Base-by-base conservation (phyloP, 352 stramenopile species). In the Phytophthora meadii region DNA sequence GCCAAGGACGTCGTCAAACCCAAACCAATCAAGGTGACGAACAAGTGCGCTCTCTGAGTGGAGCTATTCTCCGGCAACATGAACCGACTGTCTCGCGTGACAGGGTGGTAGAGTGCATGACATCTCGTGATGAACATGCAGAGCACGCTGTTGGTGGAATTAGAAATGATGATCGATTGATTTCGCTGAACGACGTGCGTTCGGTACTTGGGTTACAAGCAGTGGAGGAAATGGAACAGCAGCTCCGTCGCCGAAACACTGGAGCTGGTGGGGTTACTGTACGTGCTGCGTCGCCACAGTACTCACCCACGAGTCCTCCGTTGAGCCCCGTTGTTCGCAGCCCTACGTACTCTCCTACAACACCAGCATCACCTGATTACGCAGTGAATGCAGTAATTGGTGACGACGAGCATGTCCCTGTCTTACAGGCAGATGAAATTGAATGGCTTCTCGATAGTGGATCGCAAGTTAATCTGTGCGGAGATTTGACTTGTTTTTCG, bases 391-490 rank as follows among this genome's bases (percentile, higher is more conserved):
- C 44, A n/a, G 36, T 48, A 3, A 28, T 22, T 9, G 17, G 4
- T 14, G 12, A 48, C 17, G n/a, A 14, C 17, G 8, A 37, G 24
- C 11, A 15, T 22, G 44, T 51, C 24, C 46, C 27, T 24, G 28
- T 6, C 5, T 53, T 39, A 4, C 27, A 53, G 12, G 14, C 27
- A 27, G 46, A 53, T 12, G 27, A 53, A 41, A 40, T 53, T 5
- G 27, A 40, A 30, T 40, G 27, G 15, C 27, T 53, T 11, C 46
- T 53, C 3, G 46, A 41, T 15, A 53, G 27, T 25, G 50, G 41
- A 25, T 59, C 50, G 3, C 50, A 67, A 42, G 59, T 67, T 7
- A 54, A 67, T 17, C 19, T 55, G 24, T 36, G 46, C 39, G 39
- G 39, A 24, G 39, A 19, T 19, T 19, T 45, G 14, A 45, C 39